phyloP scores from a whole-genome alignment of 1,284 basidiomycete species.

The Pascua sp. region DNA sequence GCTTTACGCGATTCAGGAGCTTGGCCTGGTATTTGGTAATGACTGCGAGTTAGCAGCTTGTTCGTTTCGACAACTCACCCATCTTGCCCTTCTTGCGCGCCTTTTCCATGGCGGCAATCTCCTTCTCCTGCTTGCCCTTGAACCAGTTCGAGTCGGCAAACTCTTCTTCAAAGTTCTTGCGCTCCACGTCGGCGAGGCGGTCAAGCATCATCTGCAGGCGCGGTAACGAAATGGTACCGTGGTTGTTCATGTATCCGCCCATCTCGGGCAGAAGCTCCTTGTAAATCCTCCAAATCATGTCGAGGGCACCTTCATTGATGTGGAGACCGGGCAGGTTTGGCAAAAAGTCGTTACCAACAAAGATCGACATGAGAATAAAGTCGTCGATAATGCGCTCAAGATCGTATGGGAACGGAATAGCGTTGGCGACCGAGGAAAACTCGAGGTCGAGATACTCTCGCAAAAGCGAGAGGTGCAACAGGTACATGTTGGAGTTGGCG shows the following conservation, averaged over 20 bases:
- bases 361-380: conserved; percentile 92
- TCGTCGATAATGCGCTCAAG: conserved; percentile 96
- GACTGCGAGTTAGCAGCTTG: conserved; percentile 51
- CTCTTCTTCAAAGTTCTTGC: conserved; percentile 85
- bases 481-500: conserved; percentile 87
- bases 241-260: conserved; percentile 94
- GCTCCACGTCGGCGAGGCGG: conserved; percentile 82
- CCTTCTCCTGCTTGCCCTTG: conserved; percentile 79
- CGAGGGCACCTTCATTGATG: conserved; percentile 94
- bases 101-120: conserved; percentile 56
- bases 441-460: conserved; percentile 97
- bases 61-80: conserved; percentile 22
- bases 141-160: conserved; percentile 84
- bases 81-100: conserved; percentile 47
- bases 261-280: conserved; percentile 74
- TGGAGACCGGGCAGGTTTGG: conserved; percentile 95
- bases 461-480: conserved; percentile 89
- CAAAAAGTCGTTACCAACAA: conserved; percentile 96
- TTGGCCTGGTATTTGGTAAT: conserved; percentile 68
- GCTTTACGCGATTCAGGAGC: conserved; percentile 71
- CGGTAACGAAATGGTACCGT: conserved; percentile 73
- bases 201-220: conserved; percentile 83
- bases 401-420: conserved; percentile 67
- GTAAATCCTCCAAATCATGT: conserved; percentile 89
- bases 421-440: conserved; percentile 61